phyloP scores from a whole-genome alignment of 2,329 filamentous ascomycete genomes.

The Stachybotrys chlorohalonatus region DNA sequence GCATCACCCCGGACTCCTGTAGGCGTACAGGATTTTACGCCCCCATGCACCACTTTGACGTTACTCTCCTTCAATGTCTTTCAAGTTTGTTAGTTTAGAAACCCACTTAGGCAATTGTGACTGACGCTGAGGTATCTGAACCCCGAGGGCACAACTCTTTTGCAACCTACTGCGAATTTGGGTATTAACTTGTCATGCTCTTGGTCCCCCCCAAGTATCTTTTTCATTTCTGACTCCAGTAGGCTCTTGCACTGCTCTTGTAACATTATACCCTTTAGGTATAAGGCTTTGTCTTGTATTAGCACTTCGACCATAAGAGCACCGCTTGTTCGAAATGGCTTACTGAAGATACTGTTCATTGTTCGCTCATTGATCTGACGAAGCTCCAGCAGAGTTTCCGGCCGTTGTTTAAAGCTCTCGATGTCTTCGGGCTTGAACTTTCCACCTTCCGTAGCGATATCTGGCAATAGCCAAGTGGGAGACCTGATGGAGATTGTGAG shows the following conservation, averaged over 20 bases:
- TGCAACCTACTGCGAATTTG: constrained; percentile 36
- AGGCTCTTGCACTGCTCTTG: constrained; percentile 20
- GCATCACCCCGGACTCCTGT: constrained; percentile 37
- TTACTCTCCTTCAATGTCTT: constrained; percentile 35
- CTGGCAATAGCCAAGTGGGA: constrained; percentile 39
- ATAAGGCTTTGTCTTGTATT: neutral
- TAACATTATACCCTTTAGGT: neutral
- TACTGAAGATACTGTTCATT: constrained; percentile 32
- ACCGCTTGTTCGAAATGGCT: neutral
- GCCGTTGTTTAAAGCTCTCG: constrained; percentile 28
- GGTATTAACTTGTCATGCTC: constrained; percentile 41
- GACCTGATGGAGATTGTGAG: constrained; percentile 41
- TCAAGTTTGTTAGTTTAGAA: constrained; percentile 24
- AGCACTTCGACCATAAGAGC: too few species aligned
- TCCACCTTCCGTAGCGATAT: constrained; percentile 2
- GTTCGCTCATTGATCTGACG: constrained; percentile 34
- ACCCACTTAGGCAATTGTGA: neutral
- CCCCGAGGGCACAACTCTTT: constrained; percentile 40
- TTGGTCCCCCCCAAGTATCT: constrained; percentile 30
- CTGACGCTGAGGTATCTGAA: constrained; percentile 7
- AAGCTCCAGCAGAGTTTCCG: constrained; percentile 26
- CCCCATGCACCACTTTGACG: constrained; percentile 33
- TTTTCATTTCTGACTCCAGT: constrained; percentile 24
- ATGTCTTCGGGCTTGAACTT: constrained; percentile 29
- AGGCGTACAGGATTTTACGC: constrained; percentile 26